Evolutionary conservation across 1,284 basidiomycete genomes (phyloP), one percentile per base, ranked within the genome.

Genomic region (Chondrostereum purpureum): DNA sequence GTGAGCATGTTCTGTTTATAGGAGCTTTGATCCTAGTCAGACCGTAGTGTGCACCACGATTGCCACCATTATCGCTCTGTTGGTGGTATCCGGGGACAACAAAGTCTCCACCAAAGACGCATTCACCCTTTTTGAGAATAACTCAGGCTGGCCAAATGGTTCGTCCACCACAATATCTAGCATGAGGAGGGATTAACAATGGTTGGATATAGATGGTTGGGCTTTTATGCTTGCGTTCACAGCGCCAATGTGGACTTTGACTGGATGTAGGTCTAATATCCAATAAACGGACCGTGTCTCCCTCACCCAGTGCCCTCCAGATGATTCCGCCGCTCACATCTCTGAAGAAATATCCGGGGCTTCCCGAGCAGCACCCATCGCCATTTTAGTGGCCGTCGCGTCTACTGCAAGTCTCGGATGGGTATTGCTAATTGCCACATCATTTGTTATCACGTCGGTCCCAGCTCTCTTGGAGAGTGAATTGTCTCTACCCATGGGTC

Each of bases 321-420:
- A 85, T 53, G 85, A 88, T 55, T 83, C 83, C 20, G 83, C 85
- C 2, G 83, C 82, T n/a, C 84, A 88, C 55, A 80, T 88, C 40
- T 74, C 80, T 10, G 85, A 88, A 63, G 86, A 88, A 60, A 77
- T 80, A 0, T 64, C 80, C 4, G 78, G 79, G 33, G 85, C 85
- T 3, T 72, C 76, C 10, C 67, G 69, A 42, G 78, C 80, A 14
- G 83, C 86, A 1, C 88, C 88, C 1, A 76, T 87, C 43, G 88
- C 88, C 2, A 90, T 92, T 55, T 68, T 88, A 20, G 64, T 78
- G 23, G 77, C 78, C 22, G 80, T 83, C 12, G 69, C 67, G n/a
- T 72, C 65, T 5, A 83, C 81, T 2, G 72, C 77, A 22, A 61
- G 68, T 34, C 59, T 86, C 3, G 84, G 83, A 27, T 86, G 80